Evolutionary conservation across 2,329 filamentous ascomycete genomes (phyloP).

Genomic region (Calonectria multiphialidica): DNA sequence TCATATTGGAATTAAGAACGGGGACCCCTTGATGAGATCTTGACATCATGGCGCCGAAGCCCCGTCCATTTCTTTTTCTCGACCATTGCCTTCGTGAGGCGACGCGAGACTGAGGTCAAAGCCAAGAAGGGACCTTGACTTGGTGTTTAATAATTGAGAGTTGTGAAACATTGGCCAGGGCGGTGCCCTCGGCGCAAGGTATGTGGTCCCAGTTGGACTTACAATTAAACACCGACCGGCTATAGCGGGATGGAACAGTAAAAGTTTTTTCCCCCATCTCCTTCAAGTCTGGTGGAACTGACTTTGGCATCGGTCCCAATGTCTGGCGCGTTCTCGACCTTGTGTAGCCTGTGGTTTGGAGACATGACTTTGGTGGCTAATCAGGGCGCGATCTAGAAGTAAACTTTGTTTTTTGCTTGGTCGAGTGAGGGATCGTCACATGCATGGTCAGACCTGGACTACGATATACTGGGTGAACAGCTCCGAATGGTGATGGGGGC

Average conservation of each 20-base stretch:
- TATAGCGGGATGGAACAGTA: background rate
- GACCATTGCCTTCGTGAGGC: background rate
- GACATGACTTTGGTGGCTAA: background rate
- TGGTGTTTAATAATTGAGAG: background rate
- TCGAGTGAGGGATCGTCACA: background rate
- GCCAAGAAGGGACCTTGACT: background rate
- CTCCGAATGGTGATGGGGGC: background rate
- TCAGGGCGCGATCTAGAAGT: background rate
- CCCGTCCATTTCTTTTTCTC: background rate
- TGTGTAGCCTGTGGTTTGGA: background rate
- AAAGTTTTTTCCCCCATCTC: no score
- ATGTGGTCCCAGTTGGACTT: background rate
- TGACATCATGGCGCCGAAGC: background rate
- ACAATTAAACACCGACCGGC: slow-evolving; percentile 5
- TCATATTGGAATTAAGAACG: background rate
- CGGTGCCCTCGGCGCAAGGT: background rate
- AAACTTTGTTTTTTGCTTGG: background rate
- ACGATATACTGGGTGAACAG: background rate
- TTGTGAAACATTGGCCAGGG: background rate
- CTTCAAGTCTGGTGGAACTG: background rate
- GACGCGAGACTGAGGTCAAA: background rate
- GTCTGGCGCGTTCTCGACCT: background rate
- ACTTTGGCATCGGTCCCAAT: background rate
- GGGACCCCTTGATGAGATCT: background rate
- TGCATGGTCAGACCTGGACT: background rate